These are phyloP conservation scores for Penicillium fuscoglaucum DNA, from an alignment of 2,329 filamentous ascomycete species.

Conservation along the genomic window DNA sequence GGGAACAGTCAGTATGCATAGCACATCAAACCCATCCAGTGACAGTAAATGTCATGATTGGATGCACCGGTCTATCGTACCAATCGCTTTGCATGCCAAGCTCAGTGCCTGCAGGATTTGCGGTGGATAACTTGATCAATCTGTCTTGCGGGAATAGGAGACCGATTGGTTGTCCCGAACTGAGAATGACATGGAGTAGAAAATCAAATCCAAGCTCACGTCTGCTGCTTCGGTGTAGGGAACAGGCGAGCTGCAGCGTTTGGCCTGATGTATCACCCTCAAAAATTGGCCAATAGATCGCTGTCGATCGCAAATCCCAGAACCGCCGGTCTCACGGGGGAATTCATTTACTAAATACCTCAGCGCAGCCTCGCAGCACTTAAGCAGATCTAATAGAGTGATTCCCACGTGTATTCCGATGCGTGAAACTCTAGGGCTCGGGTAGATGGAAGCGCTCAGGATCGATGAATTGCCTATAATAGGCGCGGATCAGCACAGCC, in stretches of 20 bases:
- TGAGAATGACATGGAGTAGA: background rate
- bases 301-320: background rate
- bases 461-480: background rate
- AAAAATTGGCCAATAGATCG: background rate
- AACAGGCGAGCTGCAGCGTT: background rate
- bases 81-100: constrained; percentile 17
- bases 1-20: background rate
- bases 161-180: background rate
- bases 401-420: background rate
- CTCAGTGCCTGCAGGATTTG: constrained; percentile 9
- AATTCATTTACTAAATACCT: background rate
- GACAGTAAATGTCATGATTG: background rate
- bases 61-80: background rate
- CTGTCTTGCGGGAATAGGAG: background rate
- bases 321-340: background rate
- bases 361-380: background rate
- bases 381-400: background rate
- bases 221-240: background rate
- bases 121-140: background rate
- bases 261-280: background rate
- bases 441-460: background rate
- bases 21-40: background rate
- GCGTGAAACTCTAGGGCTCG: background rate
- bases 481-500: background rate
- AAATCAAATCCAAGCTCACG: background rate